A percentile compares a stretch with the other conserved stretches of the same genome.
Conservation (phyloP, 2,329 filamentous ascomycete genomes). For the Cladosporium sp. region DNA sequence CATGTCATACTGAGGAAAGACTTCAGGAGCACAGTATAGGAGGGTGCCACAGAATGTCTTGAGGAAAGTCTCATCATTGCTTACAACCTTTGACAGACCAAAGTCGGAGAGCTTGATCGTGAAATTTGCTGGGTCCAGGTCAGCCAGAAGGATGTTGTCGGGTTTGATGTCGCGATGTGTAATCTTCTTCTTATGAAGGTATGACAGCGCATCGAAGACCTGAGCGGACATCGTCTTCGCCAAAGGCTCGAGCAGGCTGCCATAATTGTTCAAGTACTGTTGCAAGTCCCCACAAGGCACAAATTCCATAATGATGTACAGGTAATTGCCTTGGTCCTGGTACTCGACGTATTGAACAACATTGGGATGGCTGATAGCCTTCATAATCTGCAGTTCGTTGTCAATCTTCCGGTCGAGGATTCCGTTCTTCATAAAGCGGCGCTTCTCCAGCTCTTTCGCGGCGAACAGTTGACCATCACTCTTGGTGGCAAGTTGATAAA, state of each 20-base stretch:
- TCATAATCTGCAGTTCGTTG: conserved; percentile 97
- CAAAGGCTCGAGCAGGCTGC: conserved; percentile 64
- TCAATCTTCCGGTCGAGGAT: conserved; percentile 87
- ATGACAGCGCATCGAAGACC: conserved; percentile 77
- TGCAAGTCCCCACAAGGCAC: conserved; percentile 81
- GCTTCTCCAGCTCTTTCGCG: conserved; percentile 93
- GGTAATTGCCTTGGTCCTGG: conserved; percentile 73
- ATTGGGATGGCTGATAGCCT: conserved; percentile 76
- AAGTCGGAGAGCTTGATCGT: conserved; percentile 93
- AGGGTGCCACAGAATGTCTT: conserved; percentile 96
- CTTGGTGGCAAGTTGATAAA: conserved; percentile 86
- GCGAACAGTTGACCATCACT: conserved; percentile 81
- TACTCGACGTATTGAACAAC: conserved; percentile 92
- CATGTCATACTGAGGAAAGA: conserved; percentile 81
- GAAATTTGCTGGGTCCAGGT: conserved; percentile 62
- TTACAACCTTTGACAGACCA: conserved; percentile 88
- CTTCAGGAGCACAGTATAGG: conserved; percentile 93
- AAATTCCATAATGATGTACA: conserved; percentile 98
- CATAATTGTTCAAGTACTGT: conserved; percentile 63
- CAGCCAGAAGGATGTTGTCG: conserved; percentile 89
- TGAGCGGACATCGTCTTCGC: conserved; percentile 73
- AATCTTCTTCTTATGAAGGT: conserved; percentile 84
- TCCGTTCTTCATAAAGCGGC: conserved; percentile 89
- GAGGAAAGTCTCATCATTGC: conserved; percentile 82
- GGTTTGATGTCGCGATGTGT: conserved; percentile 99